Conservation (phyloP, 495 filamentous ascomycete species). For the Aspergillus diversus region DNA sequence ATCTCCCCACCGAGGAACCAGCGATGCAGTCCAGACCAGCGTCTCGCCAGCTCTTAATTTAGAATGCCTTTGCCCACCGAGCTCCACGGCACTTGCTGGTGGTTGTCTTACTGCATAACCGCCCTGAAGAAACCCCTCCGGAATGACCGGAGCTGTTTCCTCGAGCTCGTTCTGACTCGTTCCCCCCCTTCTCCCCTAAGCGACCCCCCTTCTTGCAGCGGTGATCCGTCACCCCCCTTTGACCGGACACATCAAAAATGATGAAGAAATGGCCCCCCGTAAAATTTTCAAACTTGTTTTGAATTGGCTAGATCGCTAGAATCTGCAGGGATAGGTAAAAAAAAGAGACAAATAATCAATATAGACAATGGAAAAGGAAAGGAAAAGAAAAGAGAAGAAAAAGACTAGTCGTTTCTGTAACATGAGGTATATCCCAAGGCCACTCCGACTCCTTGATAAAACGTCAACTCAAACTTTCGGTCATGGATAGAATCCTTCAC, state of each 20-base stretch:
- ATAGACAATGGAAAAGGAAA: slow-evolving; percentile 6
- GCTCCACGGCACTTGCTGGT: slow-evolving; percentile 1
- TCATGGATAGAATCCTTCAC: slow-evolving; percentile 15
- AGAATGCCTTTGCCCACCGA: slow-evolving; percentile 5
- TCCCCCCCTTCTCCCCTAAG: background rate
- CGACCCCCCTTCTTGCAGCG: background rate
- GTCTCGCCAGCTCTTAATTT: slow-evolving; percentile 23
- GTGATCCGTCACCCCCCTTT: background rate
- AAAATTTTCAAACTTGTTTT: slow-evolving; percentile 6
- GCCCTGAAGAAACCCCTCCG: slow-evolving; percentile 9
- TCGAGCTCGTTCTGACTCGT: background rate
- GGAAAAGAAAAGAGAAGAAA: background rate
- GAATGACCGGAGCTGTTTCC: slow-evolving; percentile 3
- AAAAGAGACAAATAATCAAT: background rate
- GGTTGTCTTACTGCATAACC: background rate
- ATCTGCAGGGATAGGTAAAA: background rate
- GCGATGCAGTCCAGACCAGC: slow-evolving; percentile 5
- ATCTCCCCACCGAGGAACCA: background rate
- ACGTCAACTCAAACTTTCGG: slow-evolving; percentile 26
- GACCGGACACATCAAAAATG: background rate
- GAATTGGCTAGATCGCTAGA: slow-evolving; percentile 4
- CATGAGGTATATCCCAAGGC: slow-evolving; percentile 25
- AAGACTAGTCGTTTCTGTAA: slow-evolving; percentile 11
- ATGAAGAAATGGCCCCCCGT: background rate
- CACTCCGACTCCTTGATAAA: slow-evolving; percentile 22